These are phyloP conservation scores for Dioscorea dumetorum DNA, from an alignment of 106 monocot genomes.

Conservation along the genomic window DNA sequence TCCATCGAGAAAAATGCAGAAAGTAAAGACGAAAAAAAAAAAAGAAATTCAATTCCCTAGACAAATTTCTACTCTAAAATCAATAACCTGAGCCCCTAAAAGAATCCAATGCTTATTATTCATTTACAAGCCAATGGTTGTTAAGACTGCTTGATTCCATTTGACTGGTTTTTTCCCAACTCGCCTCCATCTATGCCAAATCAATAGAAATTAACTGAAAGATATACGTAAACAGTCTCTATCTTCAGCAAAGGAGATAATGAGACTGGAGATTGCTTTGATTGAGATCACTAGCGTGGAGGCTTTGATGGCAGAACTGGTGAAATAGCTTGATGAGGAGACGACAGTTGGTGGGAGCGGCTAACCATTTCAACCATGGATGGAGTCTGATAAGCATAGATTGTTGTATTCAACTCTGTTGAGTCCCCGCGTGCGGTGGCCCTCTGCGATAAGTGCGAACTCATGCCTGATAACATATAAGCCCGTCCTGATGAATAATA, in stretches of 20 bases:
- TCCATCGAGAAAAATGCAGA: no score
- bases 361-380: slow-evolving; percentile 86
- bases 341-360: slow-evolving; percentile 47
- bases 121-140: no score
- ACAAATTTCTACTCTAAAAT: no score
- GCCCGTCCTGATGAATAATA: slow-evolving; percentile 86
- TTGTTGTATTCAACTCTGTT: slow-evolving; percentile 42
- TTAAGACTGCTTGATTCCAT: no score
- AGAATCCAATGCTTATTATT: no score
- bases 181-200: background rate
- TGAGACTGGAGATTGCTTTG: background rate
- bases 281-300: background rate
- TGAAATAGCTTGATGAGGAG: background rate
- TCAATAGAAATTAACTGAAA: background rate
- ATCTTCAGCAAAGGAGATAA: background rate
- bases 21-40: no score
- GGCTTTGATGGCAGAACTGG: background rate
- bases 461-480: slow-evolving; percentile 80
- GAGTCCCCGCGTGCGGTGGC: slow-evolving; percentile 85
- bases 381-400: slow-evolving; percentile 75
- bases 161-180: no score
- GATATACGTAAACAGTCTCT: background rate
- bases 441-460: slow-evolving; percentile 95
- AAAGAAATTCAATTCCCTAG: no score
- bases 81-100: no score